A percentile compares a stretch with the other conserved stretches of the same genome.
These are phyloP conservation scores for Pseudogymnoascus destructans DNA, from an alignment of 2,329 filamentous ascomycete genomes.

Conservation along the genomic window DNA sequence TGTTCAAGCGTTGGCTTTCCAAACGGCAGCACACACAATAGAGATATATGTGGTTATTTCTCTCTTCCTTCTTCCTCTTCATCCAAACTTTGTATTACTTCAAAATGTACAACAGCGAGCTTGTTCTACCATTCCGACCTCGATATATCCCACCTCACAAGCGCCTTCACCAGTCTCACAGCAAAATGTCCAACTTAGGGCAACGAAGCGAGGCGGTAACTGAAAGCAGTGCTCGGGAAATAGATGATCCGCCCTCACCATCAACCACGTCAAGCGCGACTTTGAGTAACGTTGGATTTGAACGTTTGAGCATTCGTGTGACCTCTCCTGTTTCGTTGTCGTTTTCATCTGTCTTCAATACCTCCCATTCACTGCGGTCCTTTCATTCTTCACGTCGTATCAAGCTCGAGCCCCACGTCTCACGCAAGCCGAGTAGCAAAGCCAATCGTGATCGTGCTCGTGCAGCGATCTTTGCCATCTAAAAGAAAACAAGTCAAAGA, in stretches of 20 bases:
- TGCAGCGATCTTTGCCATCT: not conserved
- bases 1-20: not conserved
- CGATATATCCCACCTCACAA: not conserved
- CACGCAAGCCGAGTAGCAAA: not conserved
- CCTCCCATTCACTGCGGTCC: not conserved
- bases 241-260: not conserved
- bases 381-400: not conserved
- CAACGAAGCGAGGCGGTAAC: constrained; percentile 3
- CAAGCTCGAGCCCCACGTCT: not conserved
- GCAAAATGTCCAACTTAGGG: not conserved
- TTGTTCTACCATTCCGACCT: not conserved
- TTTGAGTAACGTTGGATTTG: not conserved
- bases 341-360: not conserved
- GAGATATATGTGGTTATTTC: not conserved
- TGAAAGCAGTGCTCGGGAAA: not conserved
- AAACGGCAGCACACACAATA: not conserved
- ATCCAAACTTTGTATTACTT: not conserved
- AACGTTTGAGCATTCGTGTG: not conserved
- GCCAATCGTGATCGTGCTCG: not conserved
- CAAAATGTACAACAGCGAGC: not conserved
- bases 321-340: not conserved
- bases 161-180: not conserved
- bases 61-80: not conserved
- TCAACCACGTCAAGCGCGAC: constrained; percentile 1
- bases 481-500: not conserved